These are phyloP conservation scores for Xylariaceae sp. DNA, from an alignment of 2,329 filamentous ascomycete species.

Conservation along the genomic window DNA sequence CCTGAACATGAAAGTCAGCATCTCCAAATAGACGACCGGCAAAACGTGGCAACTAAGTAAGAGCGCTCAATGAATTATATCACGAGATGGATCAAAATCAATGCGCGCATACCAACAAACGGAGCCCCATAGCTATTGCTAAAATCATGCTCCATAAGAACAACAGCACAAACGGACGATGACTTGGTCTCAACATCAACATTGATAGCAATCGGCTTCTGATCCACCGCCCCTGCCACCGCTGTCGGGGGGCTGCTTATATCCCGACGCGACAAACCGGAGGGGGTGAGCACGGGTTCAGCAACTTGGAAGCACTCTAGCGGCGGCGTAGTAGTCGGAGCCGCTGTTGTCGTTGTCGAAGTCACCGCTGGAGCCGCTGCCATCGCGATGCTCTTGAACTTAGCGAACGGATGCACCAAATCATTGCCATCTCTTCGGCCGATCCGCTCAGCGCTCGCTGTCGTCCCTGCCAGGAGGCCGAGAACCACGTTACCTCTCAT, in stretches of 20 bases:
- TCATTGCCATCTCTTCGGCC: slow-evolving; percentile 4
- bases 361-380: slow-evolving; percentile 7
- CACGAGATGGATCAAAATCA: not conserved
- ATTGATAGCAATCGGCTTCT: slow-evolving; percentile 11
- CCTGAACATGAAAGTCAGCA: slow-evolving; percentile 38
- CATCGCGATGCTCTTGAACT: slow-evolving; percentile 16
- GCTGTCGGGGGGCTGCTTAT: slow-evolving; percentile 28
- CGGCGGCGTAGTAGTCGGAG: slow-evolving; percentile 12
- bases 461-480: not conserved
- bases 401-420: slow-evolving; percentile 22
- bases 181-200: slow-evolving; percentile 21
- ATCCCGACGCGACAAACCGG: slow-evolving; percentile 37
- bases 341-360: slow-evolving; percentile 8
- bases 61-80: not conserved
- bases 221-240: slow-evolving; percentile 24
- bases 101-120: slow-evolving; percentile 55
- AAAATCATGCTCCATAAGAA: slow-evolving; percentile 70
- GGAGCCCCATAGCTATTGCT: slow-evolving; percentile 69
- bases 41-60: not conserved
- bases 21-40: too few relatives aligned
- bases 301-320: slow-evolving; percentile 67
- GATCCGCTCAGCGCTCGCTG: not conserved
- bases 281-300: slow-evolving; percentile 57
- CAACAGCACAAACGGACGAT: slow-evolving; percentile 42
- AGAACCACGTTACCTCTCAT: not conserved